Evolutionary conservation across 1,284 basidiomycete species (phyloP).

Genomic region (Cryptococcus sp.): DNA sequence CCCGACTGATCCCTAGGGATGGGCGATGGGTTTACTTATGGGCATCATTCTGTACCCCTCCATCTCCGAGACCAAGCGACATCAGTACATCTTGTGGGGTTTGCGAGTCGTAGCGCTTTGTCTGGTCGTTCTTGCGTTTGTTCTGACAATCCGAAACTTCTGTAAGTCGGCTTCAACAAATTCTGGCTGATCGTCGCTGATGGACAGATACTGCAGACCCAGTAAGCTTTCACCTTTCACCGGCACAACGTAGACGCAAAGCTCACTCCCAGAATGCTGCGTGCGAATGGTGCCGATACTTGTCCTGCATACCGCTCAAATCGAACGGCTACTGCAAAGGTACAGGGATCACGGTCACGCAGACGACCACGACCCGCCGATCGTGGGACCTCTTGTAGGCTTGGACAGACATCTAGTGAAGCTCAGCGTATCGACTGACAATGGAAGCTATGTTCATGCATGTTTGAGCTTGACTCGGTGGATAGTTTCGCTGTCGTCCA

Average conservation of each 20-base stretch:
- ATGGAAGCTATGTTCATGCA: too few relatives aligned
- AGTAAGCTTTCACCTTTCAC: too few relatives aligned
- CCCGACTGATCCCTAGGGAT: constrained; percentile 21
- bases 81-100: constrained; percentile 66
- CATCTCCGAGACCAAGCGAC: constrained; percentile 69
- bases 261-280: constrained; percentile 50
- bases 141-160: constrained; percentile 79
- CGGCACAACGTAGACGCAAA: neutral
- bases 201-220: constrained; percentile 31
- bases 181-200: neutral
- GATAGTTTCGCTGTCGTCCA: too few relatives aligned
- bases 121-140: constrained; percentile 70
- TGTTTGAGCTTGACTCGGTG: too few relatives aligned
- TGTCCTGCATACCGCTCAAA: constrained; percentile 76
- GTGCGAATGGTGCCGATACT: constrained; percentile 82
- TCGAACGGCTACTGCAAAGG: constrained; percentile 75
- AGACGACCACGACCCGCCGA: constrained; percentile 4
- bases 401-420: too few relatives aligned
- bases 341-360: constrained; percentile 20
- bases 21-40: constrained; percentile 69
- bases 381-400: constrained; percentile 7
- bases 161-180: constrained; percentile 43
- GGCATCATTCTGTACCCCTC: constrained; percentile 77
- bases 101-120: constrained; percentile 69
- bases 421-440: too few relatives aligned